Base-by-base conservation (phyloP, 2,329 filamentous ascomycete species). In the Talaromyces marneffei region DNA sequence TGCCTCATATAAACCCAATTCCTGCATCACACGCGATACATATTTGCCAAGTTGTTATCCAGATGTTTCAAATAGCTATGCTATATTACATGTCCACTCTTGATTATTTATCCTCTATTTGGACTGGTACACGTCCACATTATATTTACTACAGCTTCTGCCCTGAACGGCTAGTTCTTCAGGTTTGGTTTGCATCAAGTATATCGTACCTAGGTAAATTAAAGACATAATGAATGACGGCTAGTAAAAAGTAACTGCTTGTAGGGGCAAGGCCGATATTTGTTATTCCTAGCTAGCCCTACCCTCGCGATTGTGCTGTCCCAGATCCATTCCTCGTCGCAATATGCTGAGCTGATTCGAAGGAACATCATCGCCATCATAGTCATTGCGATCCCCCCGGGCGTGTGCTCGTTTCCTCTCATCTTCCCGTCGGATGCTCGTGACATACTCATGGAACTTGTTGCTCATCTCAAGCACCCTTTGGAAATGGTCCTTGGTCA, bases 391-490 rank as follows among this genome's bases (percentile, higher is more conserved):
- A 55, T 55, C 52, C 5, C 31, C 31, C 29, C 31, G n/a, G 14
- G 12, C 52, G 23, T 35, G 31, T 18, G 52, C 52, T 27, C 52
- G 18, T 40, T 55, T 55, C n/a, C 16, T 55, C 52, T 55, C 52
- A 40, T 55, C 52, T 23, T 55, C 52, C 23, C 27, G 31, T 10
- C 52, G 52, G n/a, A 55, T 55, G 18, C 52, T 55, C 16, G 31
- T 55, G 20, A 55, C 52, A 55, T 55, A 55, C 10, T 55, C 52
- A 55, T 37, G 52, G 31, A 55, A 55, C 52, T 37, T 55, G 18
- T 55, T 55, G 23, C 52, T 55, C 20, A 55, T 55, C 18, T 55
- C 52, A 25, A 55, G 27, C 27, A 55, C 52, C 31, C 31, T 37
- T 31, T 55, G 52, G 10, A 55, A 55, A 7, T 55, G 52, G 4